These are phyloP conservation scores for Clarireedia homoeocarpa DNA, from an alignment of 2,329 filamentous ascomycete genomes.

Conservation along the genomic window DNA sequence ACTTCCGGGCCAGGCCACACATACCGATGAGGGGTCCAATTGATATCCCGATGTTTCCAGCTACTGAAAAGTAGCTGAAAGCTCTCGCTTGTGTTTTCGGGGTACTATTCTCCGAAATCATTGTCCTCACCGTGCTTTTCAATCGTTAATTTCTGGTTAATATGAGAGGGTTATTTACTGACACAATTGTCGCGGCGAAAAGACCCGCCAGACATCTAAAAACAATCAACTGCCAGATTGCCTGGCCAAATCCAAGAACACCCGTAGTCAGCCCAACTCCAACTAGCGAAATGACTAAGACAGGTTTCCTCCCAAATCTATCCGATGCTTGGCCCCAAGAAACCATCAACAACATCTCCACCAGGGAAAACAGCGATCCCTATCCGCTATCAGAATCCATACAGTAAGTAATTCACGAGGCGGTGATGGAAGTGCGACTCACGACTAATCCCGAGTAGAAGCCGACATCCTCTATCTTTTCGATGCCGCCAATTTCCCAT, in stretches of 20 bases:
- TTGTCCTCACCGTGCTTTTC: slow-evolving; percentile 55
- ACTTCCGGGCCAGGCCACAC: slow-evolving; percentile 27
- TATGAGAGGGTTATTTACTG: neutral
- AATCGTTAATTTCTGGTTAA: neutral
- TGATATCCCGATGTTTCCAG: slow-evolving; percentile 66
- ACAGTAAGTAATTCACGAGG: neutral
- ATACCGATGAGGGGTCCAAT: slow-evolving; percentile 46
- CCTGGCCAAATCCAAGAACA: slow-evolving; percentile 60
- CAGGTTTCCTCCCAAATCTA: slow-evolving; percentile 61
- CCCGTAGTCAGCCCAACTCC: slow-evolving; percentile 55
- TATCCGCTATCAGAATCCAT: slow-evolving; percentile 1
- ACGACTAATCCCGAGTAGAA: slow-evolving; percentile 71
- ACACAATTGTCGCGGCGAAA: slow-evolving; percentile 67
- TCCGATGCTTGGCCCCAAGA: slow-evolving; percentile 64
- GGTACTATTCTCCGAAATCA: slow-evolving; percentile 68
- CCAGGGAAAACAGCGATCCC: slow-evolving; percentile 64
- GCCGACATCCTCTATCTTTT: slow-evolving; percentile 55
- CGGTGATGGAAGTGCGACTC: neutral
- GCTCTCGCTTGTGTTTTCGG: slow-evolving; percentile 61
- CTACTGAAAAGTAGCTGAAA: slow-evolving; percentile 72
- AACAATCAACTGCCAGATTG: slow-evolving; percentile 66
- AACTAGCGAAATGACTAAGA: slow-evolving; percentile 57
- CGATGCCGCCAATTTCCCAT: slow-evolving; percentile 52
- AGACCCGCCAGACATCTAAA: slow-evolving; percentile 64
- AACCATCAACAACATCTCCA: slow-evolving; percentile 72